Evolutionary conservation across 768 basidiomycete species (phyloP).

Genomic region (Mycena pura): DNA sequence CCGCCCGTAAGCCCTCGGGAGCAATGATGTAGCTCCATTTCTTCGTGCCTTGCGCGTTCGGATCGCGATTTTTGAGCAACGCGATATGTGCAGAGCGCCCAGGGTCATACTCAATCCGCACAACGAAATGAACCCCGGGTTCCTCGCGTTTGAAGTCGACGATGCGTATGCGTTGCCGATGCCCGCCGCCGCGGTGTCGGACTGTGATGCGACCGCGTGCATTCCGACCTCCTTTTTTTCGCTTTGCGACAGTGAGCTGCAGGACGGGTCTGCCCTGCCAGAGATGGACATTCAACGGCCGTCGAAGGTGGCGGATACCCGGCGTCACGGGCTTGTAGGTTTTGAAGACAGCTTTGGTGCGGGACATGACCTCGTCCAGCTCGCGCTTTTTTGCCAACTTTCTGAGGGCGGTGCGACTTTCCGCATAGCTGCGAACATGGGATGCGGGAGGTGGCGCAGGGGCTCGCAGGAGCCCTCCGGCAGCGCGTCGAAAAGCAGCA

Average conservation of each 20-base stretch:
- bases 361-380: constrained; percentile 51
- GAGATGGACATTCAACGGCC: constrained; percentile 83
- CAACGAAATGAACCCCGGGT: constrained; percentile 84
- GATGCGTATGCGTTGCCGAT: constrained; percentile 82
- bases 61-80: constrained; percentile 71
- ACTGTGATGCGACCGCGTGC: constrained; percentile 84
- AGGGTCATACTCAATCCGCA: constrained; percentile 97
- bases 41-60: constrained; percentile 55
- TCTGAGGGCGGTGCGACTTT: constrained; percentile 36
- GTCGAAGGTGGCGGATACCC: constrained; percentile 83
- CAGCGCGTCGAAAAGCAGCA: constrained; percentile 12
- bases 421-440: constrained; percentile 43
- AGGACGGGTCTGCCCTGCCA: constrained; percentile 88
- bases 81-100: constrained; percentile 95
- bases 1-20: constrained; percentile 86
- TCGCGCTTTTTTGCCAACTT: constrained; percentile 44
- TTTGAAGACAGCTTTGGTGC: constrained; percentile 72
- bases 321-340: constrained; percentile 91
- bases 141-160: constrained; percentile 87
- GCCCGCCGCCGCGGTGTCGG: constrained; percentile 90
- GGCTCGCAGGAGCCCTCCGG: background rate
- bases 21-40: constrained; percentile 94
- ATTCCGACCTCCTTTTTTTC: constrained; percentile 90
- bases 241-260: constrained; percentile 78
- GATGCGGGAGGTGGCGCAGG: background rate